phyloP scores from a whole-genome alignment of 2,329 filamentous ascomycete genomes.

The Stemphylium beticola region DNA sequence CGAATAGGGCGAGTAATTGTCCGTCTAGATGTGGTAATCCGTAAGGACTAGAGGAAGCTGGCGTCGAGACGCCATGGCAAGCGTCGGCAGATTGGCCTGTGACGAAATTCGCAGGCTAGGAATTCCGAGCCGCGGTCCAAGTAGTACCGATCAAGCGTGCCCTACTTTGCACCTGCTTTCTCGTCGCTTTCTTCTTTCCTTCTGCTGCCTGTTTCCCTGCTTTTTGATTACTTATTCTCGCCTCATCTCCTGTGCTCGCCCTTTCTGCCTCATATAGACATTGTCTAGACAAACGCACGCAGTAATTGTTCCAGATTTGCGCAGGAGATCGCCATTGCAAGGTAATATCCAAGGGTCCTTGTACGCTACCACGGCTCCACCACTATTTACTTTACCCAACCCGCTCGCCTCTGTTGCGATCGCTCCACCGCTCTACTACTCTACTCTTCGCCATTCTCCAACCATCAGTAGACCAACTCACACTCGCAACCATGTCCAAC shows the following conservation, averaged over 20 bases:
- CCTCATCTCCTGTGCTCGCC: constrained; percentile 8
- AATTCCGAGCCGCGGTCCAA: constrained; percentile 28
- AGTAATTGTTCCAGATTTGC: constrained; percentile 21
- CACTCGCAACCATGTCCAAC: constrained; percentile 26
- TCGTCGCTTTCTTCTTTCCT: neutral
- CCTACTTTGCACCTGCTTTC: constrained; percentile 5
- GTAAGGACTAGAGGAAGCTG: constrained; percentile 7
- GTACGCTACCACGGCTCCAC: constrained; percentile 27
- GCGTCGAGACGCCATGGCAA: constrained; percentile 24
- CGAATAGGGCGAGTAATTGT: constrained; percentile 2
- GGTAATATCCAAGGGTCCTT: constrained; percentile 21
- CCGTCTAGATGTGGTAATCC: constrained; percentile 8
- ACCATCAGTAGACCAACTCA: neutral
- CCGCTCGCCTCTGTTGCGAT: constrained; percentile 14
- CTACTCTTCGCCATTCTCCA: neutral
- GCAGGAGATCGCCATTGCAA: constrained; percentile 16
- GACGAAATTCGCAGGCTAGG: constrained; percentile 25
- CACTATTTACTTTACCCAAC: constrained; percentile 25
- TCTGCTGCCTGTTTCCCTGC: neutral
- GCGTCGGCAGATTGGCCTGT: constrained; percentile 28
- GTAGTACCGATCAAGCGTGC: constrained; percentile 9
- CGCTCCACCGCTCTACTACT: neutral
- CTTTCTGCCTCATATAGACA: constrained; percentile 15
- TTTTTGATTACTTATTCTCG: too few relatives aligned
- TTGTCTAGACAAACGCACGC: constrained; percentile 3